Base-by-base conservation (phyloP, 441 rosid species). In the Adansonia rubrostipa region DNA sequence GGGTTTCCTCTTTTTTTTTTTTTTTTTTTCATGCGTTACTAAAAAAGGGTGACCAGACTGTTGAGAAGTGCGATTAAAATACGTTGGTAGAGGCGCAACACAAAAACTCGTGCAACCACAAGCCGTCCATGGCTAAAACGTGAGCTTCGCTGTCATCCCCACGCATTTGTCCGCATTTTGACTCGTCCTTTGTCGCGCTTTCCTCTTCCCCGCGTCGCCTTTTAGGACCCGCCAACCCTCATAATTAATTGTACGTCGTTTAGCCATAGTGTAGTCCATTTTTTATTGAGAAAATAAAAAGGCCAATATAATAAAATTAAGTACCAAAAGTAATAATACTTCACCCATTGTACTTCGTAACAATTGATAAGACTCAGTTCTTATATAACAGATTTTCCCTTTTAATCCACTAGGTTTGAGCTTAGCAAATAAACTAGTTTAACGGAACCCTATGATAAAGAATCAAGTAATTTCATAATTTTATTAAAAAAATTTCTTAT, bases 31-130 rank as follows among this genome's bases (percentile, higher is more conserved):
- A 63, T 5, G 45, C 45, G 5, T 63, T 24, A 3, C 1, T 1
- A 33, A 9, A 13, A 62, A 62, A 4, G n/a, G 17, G 3, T 8
- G 5, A 9, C 36, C 50, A n/a, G 15, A 9, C 40, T 40, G 42
- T 73, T 17, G 65, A 28, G 17, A 8, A 14, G 50, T 28, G 75
- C 9, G 13, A 9, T 14, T 3, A 7, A 5, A 2, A 40, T 36
- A 42, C 45, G 73, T 53, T 57, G 11, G 33, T 3, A 6, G 4
- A 33, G 17, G 28, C 33, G 65, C 33, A 69, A 73, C 86, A 50
- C 70, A 36, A 36, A 10, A 28, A 28, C 82, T 28, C 81, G 84
- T 72, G 88, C 80, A 53, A 22, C 71, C 86, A 79, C 86, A 81
- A 74, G 88, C 76, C 76, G 33, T 66, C 53, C 87, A 76, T 88